A percentile compares a stretch with the other conserved stretches of the same genome.
phyloP scores from a whole-genome alignment of 2,329 filamentous ascomycete species.

The Berkeleyomyces basicola region DNA sequence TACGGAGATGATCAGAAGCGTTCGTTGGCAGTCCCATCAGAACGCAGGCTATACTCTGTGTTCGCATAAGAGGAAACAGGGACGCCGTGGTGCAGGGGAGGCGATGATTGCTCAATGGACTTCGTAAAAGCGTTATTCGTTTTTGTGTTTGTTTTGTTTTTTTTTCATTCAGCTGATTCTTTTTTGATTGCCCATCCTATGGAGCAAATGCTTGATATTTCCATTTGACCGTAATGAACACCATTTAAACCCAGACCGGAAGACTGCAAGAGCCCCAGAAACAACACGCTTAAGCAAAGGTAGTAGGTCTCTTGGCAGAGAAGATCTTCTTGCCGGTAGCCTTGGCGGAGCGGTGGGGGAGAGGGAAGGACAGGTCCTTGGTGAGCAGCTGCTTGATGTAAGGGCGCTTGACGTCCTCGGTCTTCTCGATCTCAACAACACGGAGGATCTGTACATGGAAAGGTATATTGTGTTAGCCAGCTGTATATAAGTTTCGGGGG shows the following conservation, averaged over 20 bases:
- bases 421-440: constrained; percentile 93
- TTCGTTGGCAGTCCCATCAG: not conserved
- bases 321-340: constrained; percentile 78
- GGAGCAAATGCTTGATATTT: constrained; percentile 38
- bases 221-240: constrained; percentile 44
- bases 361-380: constrained; percentile 95
- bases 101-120: not conserved
- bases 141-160: constrained; percentile 10
- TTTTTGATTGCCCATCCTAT: constrained; percentile 15
- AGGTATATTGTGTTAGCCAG: not conserved
- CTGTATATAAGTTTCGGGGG: not conserved
- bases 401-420: constrained; percentile 84
- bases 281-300: constrained; percentile 73
- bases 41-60: not conserved
- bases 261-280: constrained; percentile 28
- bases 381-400: constrained; percentile 98
- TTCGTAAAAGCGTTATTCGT: constrained; percentile 10
- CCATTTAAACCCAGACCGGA: constrained; percentile 36
- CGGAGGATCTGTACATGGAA: constrained; percentile 61
- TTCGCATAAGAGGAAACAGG: not conserved
- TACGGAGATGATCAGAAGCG: not conserved
- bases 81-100: not conserved
- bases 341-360: constrained; percentile 88
- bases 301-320: constrained; percentile 81
- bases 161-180: constrained; percentile 15